Conservation (phyloP, 805 yeast species). For the Priceomyces haplophilus region DNA sequence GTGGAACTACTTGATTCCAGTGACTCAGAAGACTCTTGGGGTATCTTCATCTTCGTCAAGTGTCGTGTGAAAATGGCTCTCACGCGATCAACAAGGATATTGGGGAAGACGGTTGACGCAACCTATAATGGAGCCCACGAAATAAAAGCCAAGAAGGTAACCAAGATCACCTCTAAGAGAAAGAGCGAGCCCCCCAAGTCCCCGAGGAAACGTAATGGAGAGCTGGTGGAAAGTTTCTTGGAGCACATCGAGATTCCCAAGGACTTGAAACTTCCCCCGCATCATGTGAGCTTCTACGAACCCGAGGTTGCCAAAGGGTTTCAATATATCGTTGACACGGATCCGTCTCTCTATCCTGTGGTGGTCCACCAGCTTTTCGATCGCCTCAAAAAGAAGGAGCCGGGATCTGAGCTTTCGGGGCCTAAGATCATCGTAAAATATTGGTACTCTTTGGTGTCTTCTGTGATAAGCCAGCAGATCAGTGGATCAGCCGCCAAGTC, state of each 20-base stretch:
- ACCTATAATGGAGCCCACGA: not conserved
- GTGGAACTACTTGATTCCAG: no score
- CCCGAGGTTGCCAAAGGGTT: conserved; percentile 34
- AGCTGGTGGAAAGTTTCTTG: conserved; percentile 16
- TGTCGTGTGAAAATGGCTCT: conserved; percentile 5
- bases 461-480: conserved; percentile 68
- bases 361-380: conserved; percentile 27
- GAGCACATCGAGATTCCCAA: conserved; percentile 13
- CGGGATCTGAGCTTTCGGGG: conserved; percentile 4
- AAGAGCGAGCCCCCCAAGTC: not conserved
- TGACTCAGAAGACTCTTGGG: no score
- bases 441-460: conserved; percentile 36
- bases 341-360: conserved; percentile 34
- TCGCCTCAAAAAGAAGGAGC: conserved; percentile 10
- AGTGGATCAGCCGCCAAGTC: conserved; percentile 78
- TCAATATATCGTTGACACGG: conserved; percentile 25
- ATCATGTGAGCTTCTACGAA: conserved; percentile 27
- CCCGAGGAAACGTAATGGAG: conserved; percentile 2
- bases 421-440: conserved; percentile 24
- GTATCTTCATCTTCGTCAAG: not conserved
- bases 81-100: conserved; percentile 5
- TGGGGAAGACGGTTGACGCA: not conserved
- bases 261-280: conserved; percentile 23
- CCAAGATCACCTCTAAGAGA: not conserved
- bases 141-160: not conserved